Base-by-base conservation (phyloP, 2,329 filamentous ascomycete species). In the Ilyonectria robusta region DNA sequence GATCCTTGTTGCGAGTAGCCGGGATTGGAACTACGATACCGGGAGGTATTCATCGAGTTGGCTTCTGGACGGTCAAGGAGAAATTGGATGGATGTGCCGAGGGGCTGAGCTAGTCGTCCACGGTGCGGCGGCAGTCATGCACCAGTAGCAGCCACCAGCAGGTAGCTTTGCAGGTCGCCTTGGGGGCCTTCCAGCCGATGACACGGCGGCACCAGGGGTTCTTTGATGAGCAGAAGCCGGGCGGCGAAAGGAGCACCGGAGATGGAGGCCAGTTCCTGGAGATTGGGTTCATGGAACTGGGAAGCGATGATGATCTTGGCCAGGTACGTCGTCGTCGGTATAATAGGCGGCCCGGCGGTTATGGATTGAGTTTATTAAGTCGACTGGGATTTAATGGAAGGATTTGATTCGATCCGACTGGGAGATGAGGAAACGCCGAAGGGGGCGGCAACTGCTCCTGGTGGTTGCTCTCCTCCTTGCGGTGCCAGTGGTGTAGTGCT, bases 101-200 rank as follows among this genome's bases (percentile, higher is more conserved):
- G 40, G 17, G 15, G 47, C 47, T 31, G 47, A 50, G 47, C 29
- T 51, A 33, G 48, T 29, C 17, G n/a, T n/a, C 17, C 26, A 21
- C 33, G 48, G 48, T 51, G 29, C 48, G 48, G 48, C 48, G 48
- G 48, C 48, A 33, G 48, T 51, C 29, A 47, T 26, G 46, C 46
- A 10, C 48, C 48, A 51, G 48, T 6, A 19, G n/a, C 9, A 33
- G 26, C 48, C 48, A 51, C 29, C 7, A 19, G 29, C 10, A 51
- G 48, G 26, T 51, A 51, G 26, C 26, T 19, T 15, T 29, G 15
- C 47, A n/a, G 47, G 15, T 50, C 19, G 44, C 44, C 47, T 31
- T 51, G 15, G 42, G 42, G 42, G 42, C 26, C 26, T 42, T 42
- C n/a, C n/a, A n/a, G 37, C 17, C 17, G 40, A n/a, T n/a, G 17